A percentile compares a stretch with the other conserved stretches of the same genome.
Evolutionary conservation across 148 eudicot genomes (phyloP).

Genomic region (Vaccinium darrowii): DNA sequence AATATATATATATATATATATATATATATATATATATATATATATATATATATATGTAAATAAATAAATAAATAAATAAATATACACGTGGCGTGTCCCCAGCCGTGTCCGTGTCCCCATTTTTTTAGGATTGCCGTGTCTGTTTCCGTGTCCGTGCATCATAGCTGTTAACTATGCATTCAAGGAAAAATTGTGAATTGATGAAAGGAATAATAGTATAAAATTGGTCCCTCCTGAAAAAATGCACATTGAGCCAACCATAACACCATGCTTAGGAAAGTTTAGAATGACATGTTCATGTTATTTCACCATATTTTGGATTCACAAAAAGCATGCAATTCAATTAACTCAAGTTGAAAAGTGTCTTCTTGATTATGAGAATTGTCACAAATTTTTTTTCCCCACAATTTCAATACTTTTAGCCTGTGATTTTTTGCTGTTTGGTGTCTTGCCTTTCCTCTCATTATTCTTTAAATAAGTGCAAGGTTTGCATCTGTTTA

Average conservation of each 20-base stretch:
- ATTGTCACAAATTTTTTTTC: background rate
- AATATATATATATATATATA: too few relatives aligned
- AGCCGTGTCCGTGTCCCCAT: too few relatives aligned
- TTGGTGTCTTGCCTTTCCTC: background rate
- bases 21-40: too few relatives aligned
- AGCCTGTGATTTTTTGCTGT: background rate
- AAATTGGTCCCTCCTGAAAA: background rate
- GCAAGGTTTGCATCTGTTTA: slow-evolving; percentile 11
- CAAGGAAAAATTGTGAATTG: background rate
- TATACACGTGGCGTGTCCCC: too few relatives aligned
- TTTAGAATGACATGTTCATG: background rate
- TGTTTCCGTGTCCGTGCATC: too few relatives aligned
- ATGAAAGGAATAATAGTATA: background rate
- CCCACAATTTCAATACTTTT: background rate
- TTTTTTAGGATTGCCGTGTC: too few relatives aligned
- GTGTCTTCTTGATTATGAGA: background rate
- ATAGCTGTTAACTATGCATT: slow-evolving; percentile 1
- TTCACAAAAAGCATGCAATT: slow-evolving; percentile 14
- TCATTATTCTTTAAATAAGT: slow-evolving; percentile 11
- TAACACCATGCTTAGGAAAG: slow-evolving; percentile 8
- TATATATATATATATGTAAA: too few relatives aligned
- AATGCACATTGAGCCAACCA: background rate
- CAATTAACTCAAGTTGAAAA: background rate
- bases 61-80: too few relatives aligned
- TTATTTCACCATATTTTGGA: background rate